Evolutionary conservation across 192 early-diverging fungal species (phyloP).

Genomic region (Backusella australiensis): DNA sequence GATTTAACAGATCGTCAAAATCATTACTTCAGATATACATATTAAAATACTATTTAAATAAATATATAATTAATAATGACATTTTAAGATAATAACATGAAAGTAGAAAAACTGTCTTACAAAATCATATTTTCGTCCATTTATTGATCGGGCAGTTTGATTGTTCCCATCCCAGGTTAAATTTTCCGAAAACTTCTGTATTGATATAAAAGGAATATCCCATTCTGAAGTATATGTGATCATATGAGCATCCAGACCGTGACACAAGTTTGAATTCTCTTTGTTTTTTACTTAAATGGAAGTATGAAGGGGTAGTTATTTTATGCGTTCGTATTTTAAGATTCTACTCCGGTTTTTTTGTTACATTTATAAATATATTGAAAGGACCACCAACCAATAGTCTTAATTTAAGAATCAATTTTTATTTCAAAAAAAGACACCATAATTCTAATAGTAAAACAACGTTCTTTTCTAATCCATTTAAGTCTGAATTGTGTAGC

Average conservation of each 20-base stretch:
- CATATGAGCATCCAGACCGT: neutral
- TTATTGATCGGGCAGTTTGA: neutral
- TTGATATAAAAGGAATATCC: neutral
- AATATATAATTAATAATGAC: neutral
- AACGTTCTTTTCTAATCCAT: neutral
- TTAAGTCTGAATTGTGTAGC: neutral
- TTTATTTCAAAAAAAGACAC: too few relatives aligned
- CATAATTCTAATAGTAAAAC: too few relatives aligned
- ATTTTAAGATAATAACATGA: neutral
- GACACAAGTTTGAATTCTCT: neutral
- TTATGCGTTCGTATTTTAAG: too few relatives aligned
- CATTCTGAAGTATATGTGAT: neutral
- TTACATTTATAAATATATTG: too few relatives aligned
- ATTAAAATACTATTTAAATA: conserved; percentile 4
- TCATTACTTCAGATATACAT: conserved; percentile 19
- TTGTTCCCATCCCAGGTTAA: neutral
- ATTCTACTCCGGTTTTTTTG: too few relatives aligned
- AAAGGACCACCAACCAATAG: too few relatives aligned
- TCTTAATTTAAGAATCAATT: too few relatives aligned
- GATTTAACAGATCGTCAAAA: conserved; percentile 25
- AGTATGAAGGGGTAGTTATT: too few relatives aligned
- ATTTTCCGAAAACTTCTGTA: neutral
- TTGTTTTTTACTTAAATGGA: too few relatives aligned
- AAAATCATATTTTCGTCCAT: neutral
- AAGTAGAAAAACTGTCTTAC: neutral